Percentiles rank a stretch among this genome's conserved stretches.
Conservation (phyloP, 108 stramenopile species). For the Discostella stelligeroides region DNA sequence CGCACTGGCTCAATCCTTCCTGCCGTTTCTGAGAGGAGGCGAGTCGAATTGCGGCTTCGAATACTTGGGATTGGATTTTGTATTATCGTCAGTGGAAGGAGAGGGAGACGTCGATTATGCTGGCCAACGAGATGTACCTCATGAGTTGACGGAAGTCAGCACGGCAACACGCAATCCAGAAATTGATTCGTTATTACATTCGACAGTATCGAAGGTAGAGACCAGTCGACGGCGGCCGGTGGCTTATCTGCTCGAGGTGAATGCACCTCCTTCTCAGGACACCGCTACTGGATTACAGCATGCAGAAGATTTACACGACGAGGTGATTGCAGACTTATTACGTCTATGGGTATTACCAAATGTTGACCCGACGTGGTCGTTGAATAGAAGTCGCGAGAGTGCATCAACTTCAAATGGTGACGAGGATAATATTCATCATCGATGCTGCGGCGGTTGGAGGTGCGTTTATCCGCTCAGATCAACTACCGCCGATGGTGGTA, state of each 20-base stretch:
- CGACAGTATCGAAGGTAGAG: not conserved
- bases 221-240: slow-evolving; percentile 36
- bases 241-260: slow-evolving; percentile 84
- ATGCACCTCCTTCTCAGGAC: slow-evolving; percentile 88
- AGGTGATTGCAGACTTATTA: slow-evolving; percentile 75
- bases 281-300: slow-evolving; percentile 81
- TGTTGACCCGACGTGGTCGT: slow-evolving; percentile 3
- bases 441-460: slow-evolving; percentile 62
- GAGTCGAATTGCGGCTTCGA: slow-evolving; percentile 82
- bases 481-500: not conserved
- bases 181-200: not conserved
- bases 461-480: slow-evolving; percentile 49
- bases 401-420: not conserved
- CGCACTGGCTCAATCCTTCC: slow-evolving; percentile 48
- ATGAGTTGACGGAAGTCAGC: not conserved
- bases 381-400: not conserved
- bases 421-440: not conserved
- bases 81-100: slow-evolving; percentile 56
- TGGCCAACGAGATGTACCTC: not conserved
- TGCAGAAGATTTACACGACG: slow-evolving; percentile 81
- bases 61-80: slow-evolving; percentile 86
- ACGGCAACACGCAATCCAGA: not conserved
- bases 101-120: not conserved
- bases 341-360: slow-evolving; percentile 75
- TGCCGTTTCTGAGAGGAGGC: slow-evolving; percentile 69